These are phyloP conservation scores for Erysimum pusillum DNA, from an alignment of 441 rosid genomes.

Conservation along the genomic window DNA sequence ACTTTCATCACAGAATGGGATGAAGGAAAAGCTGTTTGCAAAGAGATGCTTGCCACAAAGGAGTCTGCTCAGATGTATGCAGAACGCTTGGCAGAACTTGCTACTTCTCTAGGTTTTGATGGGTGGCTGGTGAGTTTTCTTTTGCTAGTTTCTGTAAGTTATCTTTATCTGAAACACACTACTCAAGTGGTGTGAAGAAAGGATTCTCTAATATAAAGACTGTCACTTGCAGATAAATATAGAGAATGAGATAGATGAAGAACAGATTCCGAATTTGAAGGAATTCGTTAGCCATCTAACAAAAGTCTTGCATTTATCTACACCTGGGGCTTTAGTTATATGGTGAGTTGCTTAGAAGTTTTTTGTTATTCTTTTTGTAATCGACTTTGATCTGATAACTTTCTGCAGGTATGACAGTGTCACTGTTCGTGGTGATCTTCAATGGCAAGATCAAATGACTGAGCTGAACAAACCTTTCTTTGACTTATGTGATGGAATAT, in stretches of 20 bases:
- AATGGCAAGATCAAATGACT: constrained; percentile 79
- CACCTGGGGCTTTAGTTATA: constrained; percentile 80
- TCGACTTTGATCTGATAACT: background rate
- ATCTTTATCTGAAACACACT: background rate
- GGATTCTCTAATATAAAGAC: background rate
- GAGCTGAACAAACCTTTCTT: constrained; percentile 82
- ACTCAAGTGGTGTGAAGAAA: background rate
- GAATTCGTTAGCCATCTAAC: constrained; percentile 79
- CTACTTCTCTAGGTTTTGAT: constrained; percentile 76
- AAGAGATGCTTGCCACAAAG: constrained; percentile 67
- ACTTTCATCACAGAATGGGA: constrained; percentile 91
- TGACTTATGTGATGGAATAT: constrained; percentile 83
- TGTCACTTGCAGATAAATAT: constrained; percentile 69
- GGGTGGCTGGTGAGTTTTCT: constrained; percentile 82
- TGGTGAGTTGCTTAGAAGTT: constrained; percentile 57
- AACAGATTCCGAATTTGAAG: constrained; percentile 62
- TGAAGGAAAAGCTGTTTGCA: constrained; percentile 64
- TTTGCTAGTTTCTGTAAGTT: background rate
- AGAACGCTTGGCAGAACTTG: constrained; percentile 73
- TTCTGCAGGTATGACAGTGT: constrained; percentile 84
- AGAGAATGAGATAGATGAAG: constrained; percentile 61
- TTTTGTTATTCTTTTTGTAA: constrained; percentile 1
- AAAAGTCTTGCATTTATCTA: constrained; percentile 64
- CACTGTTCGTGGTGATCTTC: constrained; percentile 66
- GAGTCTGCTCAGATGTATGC: constrained; percentile 82